Evolutionary conservation across 306 rosid species (phyloP).

Genomic region (Acacia melanoxylon): DNA sequence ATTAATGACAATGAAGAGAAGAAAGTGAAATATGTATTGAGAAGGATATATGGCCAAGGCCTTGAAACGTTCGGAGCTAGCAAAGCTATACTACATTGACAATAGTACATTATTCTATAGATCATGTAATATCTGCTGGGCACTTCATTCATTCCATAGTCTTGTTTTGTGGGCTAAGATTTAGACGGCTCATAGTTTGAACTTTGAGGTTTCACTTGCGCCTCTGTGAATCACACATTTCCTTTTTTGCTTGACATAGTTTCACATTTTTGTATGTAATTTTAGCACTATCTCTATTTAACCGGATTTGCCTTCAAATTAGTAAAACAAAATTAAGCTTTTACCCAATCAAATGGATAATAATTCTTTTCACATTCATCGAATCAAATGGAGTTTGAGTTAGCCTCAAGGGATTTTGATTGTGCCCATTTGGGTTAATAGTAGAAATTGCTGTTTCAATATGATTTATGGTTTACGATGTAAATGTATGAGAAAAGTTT

Average conservation of each 20-base stretch:
- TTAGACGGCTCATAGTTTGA: background rate
- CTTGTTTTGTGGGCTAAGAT: background rate
- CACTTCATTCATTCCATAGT: background rate
- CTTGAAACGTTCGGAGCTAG: background rate
- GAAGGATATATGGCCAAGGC: background rate
- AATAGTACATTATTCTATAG: background rate
- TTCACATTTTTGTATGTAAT: background rate
- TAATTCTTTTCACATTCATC: too few relatives aligned
- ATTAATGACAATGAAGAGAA: background rate
- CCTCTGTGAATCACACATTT: background rate
- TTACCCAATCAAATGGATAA: background rate
- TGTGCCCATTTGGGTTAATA: too few relatives aligned
- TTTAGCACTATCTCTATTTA: background rate
- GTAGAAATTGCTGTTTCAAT: too few relatives aligned
- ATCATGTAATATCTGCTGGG: background rate
- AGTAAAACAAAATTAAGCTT: background rate
- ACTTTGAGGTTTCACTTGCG: too few relatives aligned
- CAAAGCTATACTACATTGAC: background rate
- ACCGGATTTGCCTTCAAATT: too few relatives aligned
- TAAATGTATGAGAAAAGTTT: too few relatives aligned
- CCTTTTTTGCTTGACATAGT: too few relatives aligned
- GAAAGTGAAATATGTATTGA: background rate
- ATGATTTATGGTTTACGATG: too few relatives aligned
- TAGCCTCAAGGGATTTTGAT: too few relatives aligned
- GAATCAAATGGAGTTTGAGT: too few relatives aligned